Base-by-base conservation (phyloP, 768 basidiomycete genomes). In the Leccinum pellstonianum region DNA sequence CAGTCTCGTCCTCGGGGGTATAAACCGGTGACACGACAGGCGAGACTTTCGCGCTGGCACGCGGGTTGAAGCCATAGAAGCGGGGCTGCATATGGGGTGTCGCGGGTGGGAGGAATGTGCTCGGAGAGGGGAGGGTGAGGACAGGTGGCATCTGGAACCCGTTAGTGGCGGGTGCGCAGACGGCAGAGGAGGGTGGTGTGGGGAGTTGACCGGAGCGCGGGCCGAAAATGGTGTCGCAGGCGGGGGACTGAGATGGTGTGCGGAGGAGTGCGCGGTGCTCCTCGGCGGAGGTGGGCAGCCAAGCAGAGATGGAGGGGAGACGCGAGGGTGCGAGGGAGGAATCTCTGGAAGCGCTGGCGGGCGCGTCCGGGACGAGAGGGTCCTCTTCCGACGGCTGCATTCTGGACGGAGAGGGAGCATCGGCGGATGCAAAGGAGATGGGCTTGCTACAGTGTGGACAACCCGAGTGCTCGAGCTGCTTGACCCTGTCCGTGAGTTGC, bases 261-360 rank as follows among this genome's bases (percentile, higher is more conserved):
- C 78, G 68, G 66, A 78, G 66, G 65, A 75, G 65, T 47, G 72
- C 52, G 65, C 59, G 64, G 63, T 61, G 50, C n/a, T 68, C 62
- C n/a, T 64, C 66, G 21, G 19, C 52, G 17, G 63, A 54, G 35
- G 50, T 49, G 33, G 81, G 81, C 1, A 89, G 77, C 87, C 87
- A 89, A 1, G 87, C 81, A 0, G 87, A 85, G 52, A 90, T 89
- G 54, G 87, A 78, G 1, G 87, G 87, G 11, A 90, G 80, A 37
- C 81, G 83, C 7, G 77, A 71, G 23, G 56, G 43, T 5, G 62
- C 10, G n/a, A 55, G 12, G 17, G 65, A 59, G n/a, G 43, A 43
- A 19, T 43, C 43, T 19, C n/a, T 46, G 19, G 43, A 46, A 19
- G 43, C 58, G 6, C 63, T 9, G 31, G 47, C 17, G 4, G 52